phyloP scores from a whole-genome alignment of 495 filamentous ascomycete genomes.

The Aspergillus sclerotioniger region DNA sequence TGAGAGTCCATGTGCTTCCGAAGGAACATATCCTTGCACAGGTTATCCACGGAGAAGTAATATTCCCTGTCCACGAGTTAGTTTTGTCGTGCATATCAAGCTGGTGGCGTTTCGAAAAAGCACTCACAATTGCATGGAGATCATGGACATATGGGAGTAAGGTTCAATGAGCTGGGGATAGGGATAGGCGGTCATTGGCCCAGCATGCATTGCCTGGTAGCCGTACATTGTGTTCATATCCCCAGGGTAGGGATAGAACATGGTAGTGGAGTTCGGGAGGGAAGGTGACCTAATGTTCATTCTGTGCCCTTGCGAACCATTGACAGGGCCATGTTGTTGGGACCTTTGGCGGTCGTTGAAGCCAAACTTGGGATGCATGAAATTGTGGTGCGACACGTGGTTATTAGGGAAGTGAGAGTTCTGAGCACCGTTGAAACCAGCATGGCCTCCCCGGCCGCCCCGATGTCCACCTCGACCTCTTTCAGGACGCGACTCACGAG shows the following conservation, averaged over 20 bases:
- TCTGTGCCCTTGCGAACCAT: constrained; percentile 38
- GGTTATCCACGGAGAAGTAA: constrained; percentile 95
- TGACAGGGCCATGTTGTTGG: constrained; percentile 33
- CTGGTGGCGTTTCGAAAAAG: background rate
- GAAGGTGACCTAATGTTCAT: constrained; percentile 51
- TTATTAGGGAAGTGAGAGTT: constrained; percentile 49
- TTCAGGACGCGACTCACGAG: constrained; percentile 49
- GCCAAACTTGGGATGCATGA: constrained; percentile 39
- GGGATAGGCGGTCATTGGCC: constrained; percentile 60
- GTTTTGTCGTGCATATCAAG: background rate
- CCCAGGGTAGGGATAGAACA: constrained; percentile 38
- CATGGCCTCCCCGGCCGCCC: constrained; percentile 50
- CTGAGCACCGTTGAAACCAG: constrained; percentile 37
- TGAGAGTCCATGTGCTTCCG: constrained; percentile 90
- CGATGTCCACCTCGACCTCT: constrained; percentile 56
- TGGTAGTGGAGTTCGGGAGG: constrained; percentile 38
- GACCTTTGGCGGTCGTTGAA: constrained; percentile 44
- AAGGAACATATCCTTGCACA: constrained; percentile 90
- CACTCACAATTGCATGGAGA: constrained; percentile 67
- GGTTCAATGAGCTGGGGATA: constrained; percentile 60
- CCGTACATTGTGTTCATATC: constrained; percentile 48
- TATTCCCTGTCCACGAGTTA: constrained; percentile 60
- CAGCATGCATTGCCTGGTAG: constrained; percentile 53
- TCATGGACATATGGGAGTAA: constrained; percentile 53
- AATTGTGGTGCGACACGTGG: constrained; percentile 41